Evolutionary conservation across 2,329 filamentous ascomycete species (phyloP).

Genomic region (Claviceps capensis): DNA sequence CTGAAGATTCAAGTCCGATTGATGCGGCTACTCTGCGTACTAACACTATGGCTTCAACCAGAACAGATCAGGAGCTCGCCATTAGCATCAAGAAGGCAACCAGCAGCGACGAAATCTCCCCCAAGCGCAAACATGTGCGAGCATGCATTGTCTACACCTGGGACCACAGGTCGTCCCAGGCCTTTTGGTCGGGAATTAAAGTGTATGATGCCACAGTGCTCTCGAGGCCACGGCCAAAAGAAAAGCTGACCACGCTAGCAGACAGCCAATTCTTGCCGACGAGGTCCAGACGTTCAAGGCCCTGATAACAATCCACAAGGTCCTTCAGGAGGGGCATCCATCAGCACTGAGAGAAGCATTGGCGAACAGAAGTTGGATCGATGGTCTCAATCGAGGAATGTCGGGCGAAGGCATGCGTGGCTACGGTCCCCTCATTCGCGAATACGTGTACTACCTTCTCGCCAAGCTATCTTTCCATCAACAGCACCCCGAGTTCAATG

Average conservation of each 20-base stretch:
- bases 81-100: conserved; percentile 61
- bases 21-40: neutral
- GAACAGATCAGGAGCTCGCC: conserved; percentile 54
- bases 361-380: conserved; percentile 78
- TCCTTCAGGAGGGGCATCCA: conserved; percentile 91
- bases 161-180: conserved; percentile 91
- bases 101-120: conserved; percentile 52
- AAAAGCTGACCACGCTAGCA: conserved; percentile 19
- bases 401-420: conserved; percentile 74
- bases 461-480: conserved; percentile 95
- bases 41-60: conserved; percentile 15
- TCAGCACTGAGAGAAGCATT: conserved; percentile 78
- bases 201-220: conserved; percentile 48
- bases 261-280: conserved; percentile 94
- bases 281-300: conserved; percentile 99
- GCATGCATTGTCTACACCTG: conserved; percentile 97
- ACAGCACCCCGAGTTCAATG: conserved; percentile 95
- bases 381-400: conserved; percentile 76
- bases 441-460: conserved; percentile 92
- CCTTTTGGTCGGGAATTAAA: conserved; percentile 98
- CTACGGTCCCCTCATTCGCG: conserved; percentile 83
- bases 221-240: neutral
- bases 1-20: neutral
- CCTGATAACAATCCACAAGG: conserved; percentile 92
- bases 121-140: conserved; percentile 85